These are phyloP conservation scores for Sorghum bicolor DNA, from an alignment of 176 grass and related monocot species.

Conservation along the genomic window Sorghum_bicolor_NCBIv3 NC_012872.2:70729501-70730000, in stretches of 20 bases:
- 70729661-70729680: conserved; percentile 88
- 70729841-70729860: conserved; percentile 79
- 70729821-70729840: not conserved
- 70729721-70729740: conserved; percentile 88
- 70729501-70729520: conserved; percentile 87
- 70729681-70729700: conserved; percentile 95
- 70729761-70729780: not conserved
- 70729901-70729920: conserved; percentile 99
- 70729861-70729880: conserved; percentile 81
- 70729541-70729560: conserved; percentile 65
- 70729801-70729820: not conserved
- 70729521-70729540: conserved; percentile 81
- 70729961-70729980: not conserved
- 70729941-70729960: conserved; percentile 53
- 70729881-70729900: conserved; percentile 89
- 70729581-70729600: conserved; percentile 7
- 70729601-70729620: not conserved
- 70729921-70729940: conserved; percentile 90
- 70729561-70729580: conserved; percentile 7
- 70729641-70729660: conserved; percentile 55
- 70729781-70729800: not conserved
- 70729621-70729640: not conserved
- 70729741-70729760: conserved; percentile 34
- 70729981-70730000: not conserved
- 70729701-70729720: conserved; percentile 98